Evolutionary conservation across 306 rosid genomes (phyloP).

Genomic region (Medicago lupulina): DNA sequence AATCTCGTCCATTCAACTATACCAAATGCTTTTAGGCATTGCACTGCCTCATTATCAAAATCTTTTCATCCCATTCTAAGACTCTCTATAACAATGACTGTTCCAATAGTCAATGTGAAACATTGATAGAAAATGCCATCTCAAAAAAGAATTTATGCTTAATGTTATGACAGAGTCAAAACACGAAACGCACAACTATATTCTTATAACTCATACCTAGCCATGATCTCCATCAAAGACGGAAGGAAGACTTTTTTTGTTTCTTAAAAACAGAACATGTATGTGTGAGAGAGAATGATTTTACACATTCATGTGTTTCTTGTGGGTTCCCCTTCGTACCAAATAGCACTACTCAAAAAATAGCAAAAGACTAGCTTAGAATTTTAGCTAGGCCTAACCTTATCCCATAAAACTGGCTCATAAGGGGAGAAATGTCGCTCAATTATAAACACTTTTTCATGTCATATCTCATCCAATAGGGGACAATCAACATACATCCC

Average conservation of each 20-base stretch:
- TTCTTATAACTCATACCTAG: too few species aligned
- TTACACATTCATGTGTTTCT: too few species aligned
- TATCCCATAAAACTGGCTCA: background rate
- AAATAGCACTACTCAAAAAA: background rate
- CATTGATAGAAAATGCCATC: background rate
- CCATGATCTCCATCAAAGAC: too few species aligned
- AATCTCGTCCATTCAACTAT: background rate
- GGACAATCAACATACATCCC: background rate
- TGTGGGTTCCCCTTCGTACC: too few species aligned
- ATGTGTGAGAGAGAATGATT: too few species aligned
- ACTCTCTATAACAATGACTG: constrained; percentile 16
- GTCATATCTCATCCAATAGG: background rate
- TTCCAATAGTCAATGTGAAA: background rate
- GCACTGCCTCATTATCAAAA: background rate
- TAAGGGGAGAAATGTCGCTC: background rate
- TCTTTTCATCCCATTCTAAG: background rate
- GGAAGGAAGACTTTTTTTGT: too few species aligned
- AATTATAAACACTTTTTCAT: background rate
- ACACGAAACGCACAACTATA: too few species aligned
- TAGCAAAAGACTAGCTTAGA: background rate
- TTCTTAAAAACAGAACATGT: too few species aligned
- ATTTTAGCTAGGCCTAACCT: background rate
- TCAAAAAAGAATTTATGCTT: background rate
- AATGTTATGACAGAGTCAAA: too few species aligned
- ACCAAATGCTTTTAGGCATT: background rate